Base-by-base conservation (phyloP, 352 stramenopile genomes). In the Peronosclerospora sorghi region DNA sequence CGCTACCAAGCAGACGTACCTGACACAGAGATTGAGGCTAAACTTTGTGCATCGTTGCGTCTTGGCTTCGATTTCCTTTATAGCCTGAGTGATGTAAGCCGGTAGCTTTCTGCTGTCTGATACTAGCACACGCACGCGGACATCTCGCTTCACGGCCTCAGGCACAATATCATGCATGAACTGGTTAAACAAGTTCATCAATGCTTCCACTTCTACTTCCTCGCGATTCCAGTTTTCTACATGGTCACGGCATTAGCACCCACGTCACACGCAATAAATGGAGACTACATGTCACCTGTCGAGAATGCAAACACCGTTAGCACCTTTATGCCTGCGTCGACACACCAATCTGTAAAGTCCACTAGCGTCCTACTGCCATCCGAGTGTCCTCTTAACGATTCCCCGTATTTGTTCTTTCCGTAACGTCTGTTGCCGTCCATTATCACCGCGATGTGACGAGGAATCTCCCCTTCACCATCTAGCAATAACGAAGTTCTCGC, bases 391-490 rank as follows among this genome's bases (percentile, higher is more conserved):
- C 70, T 63, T 26, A 91, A 60, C 0, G 74, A 69, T 0, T 65
- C 52, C 18, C 81, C 81, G 48, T 91, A 90, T 28, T 74, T 86
- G 13, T 49, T 66, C 46, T 87, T 91, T 3, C 93, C 91, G 67
- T 95, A 98, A 41, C 95, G 84, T 24, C 89, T 83, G 56, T 98
- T 98, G 28, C 95, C 95, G 51, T 98, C 95, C 72, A 97, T 97
- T 51, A 98, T 96, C 39, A 98, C 84, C 0, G 91, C 95, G 14
- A 98, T 82, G 44, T 98, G 94, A 8, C 66, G 57, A 0, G 79
- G 79, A 30, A 86, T 75, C 60, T 53, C 65, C 28, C 60, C 61
- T 8, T 17, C 23, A 6, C 10, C 6, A 20, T 56, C 41, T 34
- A 35, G 23, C 12, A 53, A 27, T 10, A 38, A 45, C 13, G 26